Evolutionary conservation across 1,284 basidiomycete species (phyloP).

Genomic region (Fomitopsis betulina): DNA sequence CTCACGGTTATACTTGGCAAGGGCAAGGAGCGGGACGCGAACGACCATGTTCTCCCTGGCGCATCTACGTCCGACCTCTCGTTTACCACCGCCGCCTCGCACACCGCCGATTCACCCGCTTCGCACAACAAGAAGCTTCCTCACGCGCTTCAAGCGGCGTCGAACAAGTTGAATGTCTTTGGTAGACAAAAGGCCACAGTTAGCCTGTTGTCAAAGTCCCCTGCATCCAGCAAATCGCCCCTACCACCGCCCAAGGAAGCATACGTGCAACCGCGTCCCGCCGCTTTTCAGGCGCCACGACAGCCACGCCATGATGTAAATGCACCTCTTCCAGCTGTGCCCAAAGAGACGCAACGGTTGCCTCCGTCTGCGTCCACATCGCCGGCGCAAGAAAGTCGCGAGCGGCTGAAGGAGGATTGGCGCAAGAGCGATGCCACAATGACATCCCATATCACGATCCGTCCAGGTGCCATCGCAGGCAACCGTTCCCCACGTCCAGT

Average conservation of each 20-base stretch:
- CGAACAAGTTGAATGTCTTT: constrained; percentile 34
- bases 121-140: constrained; percentile 15
- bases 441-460: constrained; percentile 60
- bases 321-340: constrained; percentile 25
- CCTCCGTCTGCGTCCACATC: constrained; percentile 26
- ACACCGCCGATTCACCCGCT: constrained; percentile 3
- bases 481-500: constrained; percentile 60
- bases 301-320: constrained; percentile 13
- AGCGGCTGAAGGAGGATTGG: constrained; percentile 54
- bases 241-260: constrained; percentile 35
- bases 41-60: constrained; percentile 9
- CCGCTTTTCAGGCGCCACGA: constrained; percentile 5
- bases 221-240: constrained; percentile 14
- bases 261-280: constrained; percentile 9
- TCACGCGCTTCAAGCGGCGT: constrained; percentile 29
- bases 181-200: constrained; percentile 19
- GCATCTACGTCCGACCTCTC: constrained; percentile 16
- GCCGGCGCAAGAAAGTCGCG: constrained; percentile 30
- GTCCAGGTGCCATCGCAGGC: constrained; percentile 44
- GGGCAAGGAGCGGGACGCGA: constrained; percentile 28
- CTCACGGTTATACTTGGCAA: constrained; percentile 19
- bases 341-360: constrained; percentile 29
- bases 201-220: constrained; percentile 12
- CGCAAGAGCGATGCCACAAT: constrained; percentile 73
- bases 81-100: constrained; percentile 6